Evolutionary conservation across 1,284 basidiomycete genomes (phyloP), one percentile per base, ranked within the genome.

Genomic region (Puccinia triticina): DNA sequence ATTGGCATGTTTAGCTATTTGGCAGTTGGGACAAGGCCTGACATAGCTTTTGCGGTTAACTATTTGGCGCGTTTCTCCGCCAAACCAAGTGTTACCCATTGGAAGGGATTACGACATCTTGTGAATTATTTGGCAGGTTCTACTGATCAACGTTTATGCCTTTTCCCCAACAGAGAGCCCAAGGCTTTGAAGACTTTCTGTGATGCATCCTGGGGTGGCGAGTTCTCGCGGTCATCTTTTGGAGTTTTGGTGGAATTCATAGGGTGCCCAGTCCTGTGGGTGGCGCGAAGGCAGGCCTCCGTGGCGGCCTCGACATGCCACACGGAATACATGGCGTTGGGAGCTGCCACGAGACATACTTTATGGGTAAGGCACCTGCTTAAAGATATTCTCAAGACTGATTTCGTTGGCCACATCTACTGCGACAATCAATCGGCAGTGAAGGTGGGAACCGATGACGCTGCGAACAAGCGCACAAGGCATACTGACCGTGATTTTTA

Each of bases 51-150:
- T 40, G 74, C 74, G 11, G 55, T 59, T 0, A 76, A 76, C 29
- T 76, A 57, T n/a, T n/a, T 76, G 0, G 74, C 74, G 14, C 74
- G 74, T 76, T 61, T 23, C 40, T n/a, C n/a, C n/a, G n/a, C n/a
- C n/a, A n/a, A n/a, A n/a, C n/a, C n/a, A n/a, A n/a, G n/a, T n/a
- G n/a, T n/a, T n/a, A n/a, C n/a, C n/a, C n/a, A n/a, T n/a, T n/a
- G n/a, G n/a, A n/a, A n/a, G n/a, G n/a, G n/a, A n/a, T n/a, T n/a
- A n/a, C n/a, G n/a, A n/a, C n/a, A n/a, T n/a, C n/a, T n/a, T n/a
- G n/a, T n/a, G n/a, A n/a, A n/a, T n/a, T n/a, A n/a, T n/a, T n/a
- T n/a, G n/a, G n/a, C n/a, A n/a, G n/a, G n/a, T n/a, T n/a, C n/a
- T n/a, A n/a, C n/a, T n/a, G n/a, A n/a, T n/a, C n/a, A n/a, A n/a